These are phyloP conservation scores for Emericellopsis atlantica DNA, from an alignment of 2,329 filamentous ascomycete genomes.

Conservation along the genomic window DNA sequence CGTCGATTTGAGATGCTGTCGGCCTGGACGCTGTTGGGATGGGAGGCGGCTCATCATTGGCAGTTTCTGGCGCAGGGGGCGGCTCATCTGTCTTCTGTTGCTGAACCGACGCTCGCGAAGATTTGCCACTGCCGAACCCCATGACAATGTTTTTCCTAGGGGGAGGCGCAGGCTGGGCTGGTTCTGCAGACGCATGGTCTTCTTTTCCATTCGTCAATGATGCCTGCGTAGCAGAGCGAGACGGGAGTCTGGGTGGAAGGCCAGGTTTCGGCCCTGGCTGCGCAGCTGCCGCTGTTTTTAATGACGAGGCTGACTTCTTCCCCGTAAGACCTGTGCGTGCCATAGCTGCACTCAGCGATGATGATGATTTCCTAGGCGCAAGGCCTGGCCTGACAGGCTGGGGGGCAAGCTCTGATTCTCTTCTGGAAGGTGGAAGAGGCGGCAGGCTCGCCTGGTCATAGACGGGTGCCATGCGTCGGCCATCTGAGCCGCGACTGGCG, in stretches of 20 bases:
- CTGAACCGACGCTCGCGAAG: background rate
- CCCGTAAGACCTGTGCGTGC: background rate
- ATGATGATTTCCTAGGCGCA: background rate
- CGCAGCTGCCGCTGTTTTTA: slow-evolving; percentile 3
- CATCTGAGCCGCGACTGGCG: slow-evolving; percentile 32
- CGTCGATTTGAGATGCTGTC: slow-evolving; percentile 35
- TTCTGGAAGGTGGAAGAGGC: slow-evolving; percentile 39
- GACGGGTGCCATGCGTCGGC: slow-evolving; percentile 37
- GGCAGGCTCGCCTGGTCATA: slow-evolving; percentile 45
- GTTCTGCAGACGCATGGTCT: background rate
- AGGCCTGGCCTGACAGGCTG: slow-evolving; percentile 13
- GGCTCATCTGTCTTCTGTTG: background rate
- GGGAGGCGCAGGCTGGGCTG: background rate
- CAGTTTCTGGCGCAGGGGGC: slow-evolving; percentile 6
- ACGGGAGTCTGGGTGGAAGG: slow-evolving; percentile 37
- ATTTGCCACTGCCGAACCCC: slow-evolving; percentile 9
- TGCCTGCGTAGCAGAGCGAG: slow-evolving; percentile 23
- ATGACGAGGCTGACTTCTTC: background rate
- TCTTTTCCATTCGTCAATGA: background rate
- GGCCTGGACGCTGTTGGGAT: slow-evolving; percentile 40
- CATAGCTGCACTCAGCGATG: too few species aligned
- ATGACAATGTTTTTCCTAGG: slow-evolving; percentile 5
- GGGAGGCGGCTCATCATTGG: slow-evolving; percentile 28
- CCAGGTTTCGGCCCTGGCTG: slow-evolving; percentile 19
- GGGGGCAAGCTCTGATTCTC: slow-evolving; percentile 37